Evolutionary conservation across 805 yeast species (phyloP), one percentile per base, ranked within the genome.

Genomic region (Yarrowia osloensis): DNA sequence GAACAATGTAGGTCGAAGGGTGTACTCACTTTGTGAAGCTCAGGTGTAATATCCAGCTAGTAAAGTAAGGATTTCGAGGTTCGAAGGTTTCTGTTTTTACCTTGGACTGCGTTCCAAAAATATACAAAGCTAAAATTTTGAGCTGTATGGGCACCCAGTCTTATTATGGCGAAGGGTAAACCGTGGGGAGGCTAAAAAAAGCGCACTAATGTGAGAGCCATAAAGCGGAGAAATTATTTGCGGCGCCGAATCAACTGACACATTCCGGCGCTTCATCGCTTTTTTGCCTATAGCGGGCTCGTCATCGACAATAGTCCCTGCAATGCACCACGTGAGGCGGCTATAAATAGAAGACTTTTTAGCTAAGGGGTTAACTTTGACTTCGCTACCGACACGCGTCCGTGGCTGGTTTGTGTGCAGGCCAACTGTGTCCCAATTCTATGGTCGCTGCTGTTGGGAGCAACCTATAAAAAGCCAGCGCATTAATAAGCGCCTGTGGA

Each of bases 291-390:
- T 6, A 13, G 22, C 9, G 26, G 29, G n/a, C 55, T 29, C 26
- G 9, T 15, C 26, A 29, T 37, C 40, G 49, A 35, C 29, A 21
- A 37, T 19, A 28, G 63, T 19, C 37, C 21, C 63, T 57, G 63
- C 63, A 57, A 57, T 57, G 63, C 63, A 57, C 49, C 63, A 57
- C 63, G 63, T 57, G 63, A 39, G 49, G 37, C n/a, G 44, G 61
- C 61, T 54, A 54, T 35, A 28, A 57, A 57, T 40, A 57, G 63
- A 37, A 35, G 33, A 19, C n/a, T 13, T 52, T 44, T 57, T 54
- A 54, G 31, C 42, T 37, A 54, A 35, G 61, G 61, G 44, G 61
- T 40, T 22, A 57, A 57, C 63, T 57, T 57, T 57, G 62, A 37
- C 46, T 37, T 37, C 26, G 62, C n/a, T 19, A 24, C 62, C 12